These are phyloP conservation scores for Tylopilus felleus DNA, from an alignment of 768 basidiomycete genomes.

Conservation along the genomic window DNA sequence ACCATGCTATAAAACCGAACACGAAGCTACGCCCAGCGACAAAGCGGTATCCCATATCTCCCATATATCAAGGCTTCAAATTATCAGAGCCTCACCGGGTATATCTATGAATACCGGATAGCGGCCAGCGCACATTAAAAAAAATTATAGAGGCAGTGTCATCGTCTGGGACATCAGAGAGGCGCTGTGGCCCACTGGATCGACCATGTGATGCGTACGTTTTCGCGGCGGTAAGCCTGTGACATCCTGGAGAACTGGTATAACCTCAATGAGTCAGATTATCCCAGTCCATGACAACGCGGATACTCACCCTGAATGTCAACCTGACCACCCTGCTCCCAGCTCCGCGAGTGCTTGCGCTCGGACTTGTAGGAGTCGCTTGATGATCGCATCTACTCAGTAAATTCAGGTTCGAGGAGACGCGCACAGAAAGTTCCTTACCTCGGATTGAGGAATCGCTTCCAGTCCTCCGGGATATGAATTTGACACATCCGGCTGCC, in stretches of 20 bases:
- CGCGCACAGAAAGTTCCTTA: constrained; percentile 16
- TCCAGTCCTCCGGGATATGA: constrained; percentile 29
- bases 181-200: constrained; percentile 47
- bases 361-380: constrained; percentile 38
- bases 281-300: constrained; percentile 10
- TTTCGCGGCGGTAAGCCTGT: constrained; percentile 54
- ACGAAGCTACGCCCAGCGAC: constrained; percentile 11
- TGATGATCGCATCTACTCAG: constrained; percentile 36
- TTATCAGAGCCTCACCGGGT: constrained; percentile 18
- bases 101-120: constrained; percentile 19
- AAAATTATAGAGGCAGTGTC: constrained; percentile 47
- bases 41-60: constrained; percentile 11
- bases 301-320: constrained; percentile 26
- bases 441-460: constrained; percentile 34
- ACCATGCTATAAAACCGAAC: constrained; percentile 11
- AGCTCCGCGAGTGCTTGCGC: constrained; percentile 61
- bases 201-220: constrained; percentile 64
- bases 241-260: constrained; percentile 43
- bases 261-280: constrained; percentile 7
- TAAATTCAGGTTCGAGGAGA: constrained; percentile 29
- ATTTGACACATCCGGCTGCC: constrained; percentile 31
- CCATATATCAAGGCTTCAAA: constrained; percentile 3
- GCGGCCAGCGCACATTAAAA: constrained; percentile 17
- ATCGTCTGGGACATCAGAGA: constrained; percentile 56
- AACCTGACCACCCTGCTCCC: constrained; percentile 50